Percentiles rank a stretch among this genome's conserved stretches.
Evolutionary conservation across 2,329 filamentous ascomycete species (phyloP).

Genomic region (Eutypa lata): DNA sequence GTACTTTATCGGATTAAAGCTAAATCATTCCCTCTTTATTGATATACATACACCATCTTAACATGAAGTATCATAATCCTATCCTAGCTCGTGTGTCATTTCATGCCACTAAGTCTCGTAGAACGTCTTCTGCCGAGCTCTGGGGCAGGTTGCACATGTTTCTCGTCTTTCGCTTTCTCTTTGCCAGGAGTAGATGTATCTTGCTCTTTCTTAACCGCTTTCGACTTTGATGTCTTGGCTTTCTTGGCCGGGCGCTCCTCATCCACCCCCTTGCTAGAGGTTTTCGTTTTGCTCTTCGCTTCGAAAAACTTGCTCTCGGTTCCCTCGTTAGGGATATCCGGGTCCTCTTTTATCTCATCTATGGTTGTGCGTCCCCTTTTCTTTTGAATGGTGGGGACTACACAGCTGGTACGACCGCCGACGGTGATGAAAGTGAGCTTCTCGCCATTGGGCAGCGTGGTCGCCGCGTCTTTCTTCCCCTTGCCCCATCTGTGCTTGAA

Average conservation of each 20-base stretch:
- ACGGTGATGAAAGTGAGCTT: constrained; percentile 85
- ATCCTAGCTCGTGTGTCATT: not conserved
- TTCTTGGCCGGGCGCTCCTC: constrained; percentile 19
- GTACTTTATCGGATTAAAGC: not conserved
- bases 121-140: constrained; percentile 23
- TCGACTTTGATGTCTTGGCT: constrained; percentile 12
- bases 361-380: constrained; percentile 54
- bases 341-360: constrained; percentile 38
- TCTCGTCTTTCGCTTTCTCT: constrained; percentile 10
- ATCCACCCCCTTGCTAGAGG: constrained; percentile 7
- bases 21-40: not conserved
- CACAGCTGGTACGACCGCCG: constrained; percentile 85
- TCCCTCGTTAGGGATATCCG: constrained; percentile 1
- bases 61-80: too few species aligned
- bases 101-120: constrained; percentile 15
- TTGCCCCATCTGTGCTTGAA: constrained; percentile 90
- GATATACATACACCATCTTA: not conserved
- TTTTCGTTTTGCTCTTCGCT: constrained; percentile 7
- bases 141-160: constrained; percentile 11
- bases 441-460: constrained; percentile 75
- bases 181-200: constrained; percentile 10
- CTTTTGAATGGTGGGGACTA: constrained; percentile 82
- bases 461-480: constrained; percentile 68
- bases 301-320: constrained; percentile 21
- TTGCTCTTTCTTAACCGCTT: constrained; percentile 19